These are phyloP conservation scores for Hypoxylon sp. DNA, from an alignment of 2,329 filamentous ascomycete species.

Conservation along the genomic window DNA sequence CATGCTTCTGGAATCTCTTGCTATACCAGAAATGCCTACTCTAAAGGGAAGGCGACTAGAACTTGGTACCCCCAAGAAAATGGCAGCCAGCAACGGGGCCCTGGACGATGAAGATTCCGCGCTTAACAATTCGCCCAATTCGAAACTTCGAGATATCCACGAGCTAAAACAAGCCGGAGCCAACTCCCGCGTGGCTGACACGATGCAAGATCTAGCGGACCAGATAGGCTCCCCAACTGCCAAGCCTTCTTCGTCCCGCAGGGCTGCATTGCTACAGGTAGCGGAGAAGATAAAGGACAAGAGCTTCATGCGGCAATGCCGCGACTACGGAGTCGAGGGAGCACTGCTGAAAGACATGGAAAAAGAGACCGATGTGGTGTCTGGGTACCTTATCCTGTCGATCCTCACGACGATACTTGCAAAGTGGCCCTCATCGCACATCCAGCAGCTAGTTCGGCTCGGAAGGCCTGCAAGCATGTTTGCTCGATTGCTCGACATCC, in stretches of 20 bases:
- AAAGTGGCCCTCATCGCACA: slow-evolving; percentile 66
- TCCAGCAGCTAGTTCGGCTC: slow-evolving; percentile 63
- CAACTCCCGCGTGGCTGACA: slow-evolving; percentile 71
- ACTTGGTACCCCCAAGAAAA: slow-evolving; percentile 40
- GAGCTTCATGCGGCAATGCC: slow-evolving; percentile 72
- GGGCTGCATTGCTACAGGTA: slow-evolving; percentile 67
- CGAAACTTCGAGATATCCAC: slow-evolving; percentile 68
- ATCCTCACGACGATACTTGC: slow-evolving; percentile 69
- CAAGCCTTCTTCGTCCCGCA: slow-evolving; percentile 59
- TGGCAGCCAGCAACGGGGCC: slow-evolving; percentile 16
- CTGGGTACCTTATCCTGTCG: slow-evolving; percentile 69
- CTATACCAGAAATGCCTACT: slow-evolving; percentile 37
- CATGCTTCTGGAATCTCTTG: slow-evolving; percentile 40
- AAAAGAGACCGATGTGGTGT: slow-evolving; percentile 66
- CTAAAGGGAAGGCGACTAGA: slow-evolving; percentile 45
- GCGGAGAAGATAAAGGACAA: slow-evolving; percentile 67
- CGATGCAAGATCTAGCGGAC: slow-evolving; percentile 69
- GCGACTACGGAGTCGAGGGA: slow-evolving; percentile 75
- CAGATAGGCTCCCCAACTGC: slow-evolving; percentile 62
- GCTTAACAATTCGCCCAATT: slow-evolving; percentile 52
- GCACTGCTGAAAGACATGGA: slow-evolving; percentile 70
- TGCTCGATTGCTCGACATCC: slow-evolving; percentile 58
- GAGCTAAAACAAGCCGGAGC: slow-evolving; percentile 71
- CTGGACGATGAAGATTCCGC: slow-evolving; percentile 55
- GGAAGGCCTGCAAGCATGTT: slow-evolving; percentile 65